Evolutionary conservation across 768 basidiomycete genomes (phyloP), one percentile per base, ranked within the genome.

Genomic region (Leccinum broughii): DNA sequence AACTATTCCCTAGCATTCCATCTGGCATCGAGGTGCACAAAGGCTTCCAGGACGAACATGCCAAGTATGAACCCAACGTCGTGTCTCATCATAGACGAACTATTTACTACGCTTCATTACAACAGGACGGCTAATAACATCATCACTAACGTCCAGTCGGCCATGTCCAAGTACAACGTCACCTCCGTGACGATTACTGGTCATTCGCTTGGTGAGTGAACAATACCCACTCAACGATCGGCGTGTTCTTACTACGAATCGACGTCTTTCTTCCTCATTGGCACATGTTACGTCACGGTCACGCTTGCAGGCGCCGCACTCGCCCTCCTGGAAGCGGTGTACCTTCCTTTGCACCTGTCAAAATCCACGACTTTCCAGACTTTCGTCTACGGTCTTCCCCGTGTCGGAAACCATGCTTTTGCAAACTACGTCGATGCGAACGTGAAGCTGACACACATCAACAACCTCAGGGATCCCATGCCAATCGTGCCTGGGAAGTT

Each of bases 321-420:
- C 34, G 54, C 77, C 8, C 64, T 75, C 6, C 66, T 78, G 4
- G 76, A 78, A 52, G 65, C 76, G 1, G 70, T 77, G 5, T 78
- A 69, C 64, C 74, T 78, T 2, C 75, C 68, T 2, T 65, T 76
- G 10, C 66, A 72, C 46, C 69, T 78, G 14, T 73, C 76, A 10
- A 24, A 62, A 0, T 62, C 61, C 41, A 75, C 70, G 3, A 64
- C 66, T 3, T 65, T 78, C 68, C 54, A 58, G 34, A 68, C 69
- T 3, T 50, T 75, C 49, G 26, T 58, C 9, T 78, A 74, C 48
- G 78, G 75, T n/a, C 63, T 75, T 24, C 78, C 77, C 9, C 69
- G 77, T 8, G 76, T 76, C 3, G 85, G 86, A 28, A 87, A 87
- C 68, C 76, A 81, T 66, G 81, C 74, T 0, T 88, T 87, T 62